Conservation (phyloP, 108 stramenopile species). For the Nitzschia palea region DNA sequence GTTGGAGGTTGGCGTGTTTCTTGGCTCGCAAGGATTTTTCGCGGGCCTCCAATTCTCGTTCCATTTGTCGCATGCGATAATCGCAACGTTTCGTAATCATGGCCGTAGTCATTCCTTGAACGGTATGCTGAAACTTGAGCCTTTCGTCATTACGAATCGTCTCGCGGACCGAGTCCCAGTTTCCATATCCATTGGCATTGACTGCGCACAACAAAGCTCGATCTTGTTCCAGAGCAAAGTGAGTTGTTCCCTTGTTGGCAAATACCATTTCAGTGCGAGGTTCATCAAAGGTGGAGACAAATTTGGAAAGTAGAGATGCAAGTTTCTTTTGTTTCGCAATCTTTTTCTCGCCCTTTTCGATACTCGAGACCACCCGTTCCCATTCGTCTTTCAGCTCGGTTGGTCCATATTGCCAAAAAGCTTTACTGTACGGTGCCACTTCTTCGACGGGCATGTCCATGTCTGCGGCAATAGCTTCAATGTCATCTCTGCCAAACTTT, state of each 20-base stretch:
- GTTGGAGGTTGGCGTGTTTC: constrained; percentile 65
- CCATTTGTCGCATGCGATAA: constrained; percentile 91
- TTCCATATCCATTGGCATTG: constrained; percentile 84
- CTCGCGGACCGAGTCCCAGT: constrained; percentile 84
- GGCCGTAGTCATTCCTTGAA: constrained; percentile 86
- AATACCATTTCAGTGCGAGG: constrained; percentile 84
- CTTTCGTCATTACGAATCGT: constrained; percentile 61
- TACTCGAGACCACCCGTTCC: constrained; percentile 71
- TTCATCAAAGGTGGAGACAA: constrained; percentile 79
- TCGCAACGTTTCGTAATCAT: constrained; percentile 84
- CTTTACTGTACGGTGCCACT: constrained; percentile 82
- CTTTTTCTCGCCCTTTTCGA: constrained; percentile 86
- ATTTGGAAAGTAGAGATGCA: constrained; percentile 64
- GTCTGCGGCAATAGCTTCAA: constrained; percentile 75
- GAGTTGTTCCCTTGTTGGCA: constrained; percentile 88
- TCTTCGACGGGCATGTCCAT: constrained; percentile 86
- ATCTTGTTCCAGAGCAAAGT: constrained; percentile 87
- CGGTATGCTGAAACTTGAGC: constrained; percentile 82
- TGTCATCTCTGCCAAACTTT: constrained; percentile 90
- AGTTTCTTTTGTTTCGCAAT: constrained; percentile 75
- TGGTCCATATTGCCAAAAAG: constrained; percentile 84
- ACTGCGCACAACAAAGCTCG: constrained; percentile 83
- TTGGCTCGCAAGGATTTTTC: constrained; percentile 72
- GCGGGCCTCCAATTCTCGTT: constrained; percentile 82
- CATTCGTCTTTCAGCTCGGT: constrained; percentile 85